Evolutionary conservation across 1,284 basidiomycete species (phyloP).

Genomic region (Wolfiporia cocos): DNA sequence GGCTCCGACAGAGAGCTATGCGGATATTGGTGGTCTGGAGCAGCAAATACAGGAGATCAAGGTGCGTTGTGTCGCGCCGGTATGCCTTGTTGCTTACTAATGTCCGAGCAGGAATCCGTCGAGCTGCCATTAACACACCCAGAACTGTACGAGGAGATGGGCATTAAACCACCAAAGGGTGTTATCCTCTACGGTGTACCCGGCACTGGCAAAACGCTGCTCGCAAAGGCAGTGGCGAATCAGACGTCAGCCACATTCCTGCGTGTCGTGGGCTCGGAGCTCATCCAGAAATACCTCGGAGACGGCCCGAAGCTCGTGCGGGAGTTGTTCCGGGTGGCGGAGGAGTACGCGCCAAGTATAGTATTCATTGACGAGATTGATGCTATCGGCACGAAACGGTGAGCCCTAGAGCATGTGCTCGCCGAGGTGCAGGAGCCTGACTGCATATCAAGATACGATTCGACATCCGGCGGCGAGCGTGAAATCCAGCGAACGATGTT

Average conservation of each 20-base stretch:
- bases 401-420: slow-evolving; percentile 20
- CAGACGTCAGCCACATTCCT: slow-evolving; percentile 99
- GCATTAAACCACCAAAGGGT: slow-evolving; percentile 97
- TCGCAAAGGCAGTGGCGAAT: slow-evolving; percentile 98
- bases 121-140: slow-evolving; percentile 98
- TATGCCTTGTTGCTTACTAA: slow-evolving; percentile 4
- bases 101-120: slow-evolving; percentile 77
- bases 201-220: slow-evolving; percentile 96
- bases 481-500: slow-evolving; percentile 99
- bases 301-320: slow-evolving; percentile 99
- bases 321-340: slow-evolving; percentile 94
- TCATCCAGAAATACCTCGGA: slow-evolving; percentile 99
- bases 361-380: slow-evolving; percentile 99
- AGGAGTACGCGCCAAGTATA: slow-evolving; percentile 97
- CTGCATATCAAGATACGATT: slow-evolving; percentile 68
- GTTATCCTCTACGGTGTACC: slow-evolving; percentile 99
- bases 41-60: slow-evolving; percentile 99
- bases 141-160: slow-evolving; percentile 99
- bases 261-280: slow-evolving; percentile 95
- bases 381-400: slow-evolving; percentile 98
- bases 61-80: slow-evolving; percentile 34
- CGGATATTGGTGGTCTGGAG: slow-evolving; percentile 97
- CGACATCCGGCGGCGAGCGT: slow-evolving; percentile 94
- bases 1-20: slow-evolving; percentile 98
- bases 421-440: neutral